Evolutionary conservation across 202 grass and related monocot species (phyloP).

Genomic region (Carex sylvatica): DNA sequence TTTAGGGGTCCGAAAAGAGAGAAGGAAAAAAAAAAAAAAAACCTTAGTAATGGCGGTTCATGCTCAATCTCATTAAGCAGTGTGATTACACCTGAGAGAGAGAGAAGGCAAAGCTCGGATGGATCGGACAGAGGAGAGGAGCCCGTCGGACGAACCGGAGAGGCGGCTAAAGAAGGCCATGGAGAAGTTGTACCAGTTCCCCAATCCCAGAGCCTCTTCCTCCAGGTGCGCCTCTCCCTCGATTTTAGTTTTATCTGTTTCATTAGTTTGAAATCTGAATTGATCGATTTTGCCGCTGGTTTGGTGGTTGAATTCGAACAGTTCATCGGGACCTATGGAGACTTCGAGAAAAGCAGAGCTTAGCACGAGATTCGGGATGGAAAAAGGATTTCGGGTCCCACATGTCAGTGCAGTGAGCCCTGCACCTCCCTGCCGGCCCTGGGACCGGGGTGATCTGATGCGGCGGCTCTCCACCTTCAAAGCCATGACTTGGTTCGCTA

Average conservation of each 20-base stretch:
- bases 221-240: conserved; percentile 41
- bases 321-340: conserved; percentile 35
- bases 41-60: background rate
- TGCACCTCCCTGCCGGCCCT: too few species aligned
- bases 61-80: background rate
- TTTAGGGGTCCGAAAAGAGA: background rate
- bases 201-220: conserved; percentile 47
- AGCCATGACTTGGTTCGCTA: conserved; percentile 99
- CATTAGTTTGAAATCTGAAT: background rate
- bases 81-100: background rate
- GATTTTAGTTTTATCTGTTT: conserved; percentile 5
- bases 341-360: conserved; percentile 32
- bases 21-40: background rate
- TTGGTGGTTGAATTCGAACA: conserved; percentile 21
- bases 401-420: too few species aligned
- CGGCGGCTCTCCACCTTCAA: conserved; percentile 78
- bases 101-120: background rate
- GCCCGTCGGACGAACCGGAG: conserved; percentile 61
- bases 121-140: conserved; percentile 23
- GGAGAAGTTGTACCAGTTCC: conserved; percentile 90
- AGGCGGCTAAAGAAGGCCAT: conserved; percentile 85
- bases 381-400: conserved; percentile 51
- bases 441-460: conserved; percentile 83
- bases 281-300: conserved; percentile 29
- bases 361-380: conserved; percentile 45